Conservation (phyloP, 768 basidiomycete species). For the Lactifluus volemus region DNA sequence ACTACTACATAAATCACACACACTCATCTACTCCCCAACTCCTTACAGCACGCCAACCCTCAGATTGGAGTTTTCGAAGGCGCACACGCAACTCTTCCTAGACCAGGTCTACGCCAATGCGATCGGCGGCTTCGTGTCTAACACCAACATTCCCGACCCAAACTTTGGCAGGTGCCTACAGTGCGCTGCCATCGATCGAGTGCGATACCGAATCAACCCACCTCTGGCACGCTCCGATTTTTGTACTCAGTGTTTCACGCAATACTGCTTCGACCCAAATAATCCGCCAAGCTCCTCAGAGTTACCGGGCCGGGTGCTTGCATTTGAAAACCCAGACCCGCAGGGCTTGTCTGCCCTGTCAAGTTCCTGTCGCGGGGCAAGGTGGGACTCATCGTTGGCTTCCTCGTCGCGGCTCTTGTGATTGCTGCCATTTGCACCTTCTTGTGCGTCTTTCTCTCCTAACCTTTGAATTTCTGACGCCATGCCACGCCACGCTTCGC, state of each 20-base stretch:
- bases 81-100: conserved; percentile 48
- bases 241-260: conserved; percentile 24
- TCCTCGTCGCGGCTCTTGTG: conserved; percentile 34
- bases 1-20: neutral
- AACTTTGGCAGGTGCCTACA: conserved; percentile 58
- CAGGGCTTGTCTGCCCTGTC: conserved; percentile 36
- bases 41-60: conserved; percentile 44
- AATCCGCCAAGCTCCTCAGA: conserved; percentile 19
- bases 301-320: conserved; percentile 32
- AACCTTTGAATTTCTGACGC: neutral
- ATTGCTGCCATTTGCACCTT: conserved; percentile 31
- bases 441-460: conserved; percentile 26
- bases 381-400: conserved; percentile 40
- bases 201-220: conserved; percentile 19
- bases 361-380: conserved; percentile 39
- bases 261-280: conserved; percentile 26
- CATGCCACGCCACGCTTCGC: no score
- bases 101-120: conserved; percentile 50
- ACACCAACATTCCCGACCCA: conserved; percentile 46
- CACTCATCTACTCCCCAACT: conserved; percentile 6
- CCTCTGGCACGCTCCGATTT: conserved; percentile 20
- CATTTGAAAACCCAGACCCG: conserved; percentile 49
- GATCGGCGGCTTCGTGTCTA: conserved; percentile 51
- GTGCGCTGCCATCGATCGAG: conserved; percentile 50
- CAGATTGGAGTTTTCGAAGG: conserved; percentile 47